Conservation (phyloP, 2,329 filamentous ascomycete genomes). For the Cercospora beticola region DNA sequence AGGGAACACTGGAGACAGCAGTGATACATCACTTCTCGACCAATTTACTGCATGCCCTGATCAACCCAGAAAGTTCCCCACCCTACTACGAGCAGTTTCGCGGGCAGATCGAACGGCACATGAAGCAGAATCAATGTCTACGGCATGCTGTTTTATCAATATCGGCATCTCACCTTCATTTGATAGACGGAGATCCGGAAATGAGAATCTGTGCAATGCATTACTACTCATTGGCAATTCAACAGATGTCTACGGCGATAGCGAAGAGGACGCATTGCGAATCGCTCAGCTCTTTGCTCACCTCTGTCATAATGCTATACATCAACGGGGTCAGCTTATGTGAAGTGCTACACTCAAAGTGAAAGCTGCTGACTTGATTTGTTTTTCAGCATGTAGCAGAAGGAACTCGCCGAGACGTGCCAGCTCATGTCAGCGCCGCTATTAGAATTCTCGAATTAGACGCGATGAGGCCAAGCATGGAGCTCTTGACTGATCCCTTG, state of each 20-base stretch:
- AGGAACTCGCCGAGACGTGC: neutral
- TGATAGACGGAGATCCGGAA: neutral
- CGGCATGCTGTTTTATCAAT: neutral
- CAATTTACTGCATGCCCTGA: neutral
- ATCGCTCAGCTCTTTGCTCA: neutral
- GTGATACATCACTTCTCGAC: neutral
- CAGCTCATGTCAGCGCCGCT: neutral
- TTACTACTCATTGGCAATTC: neutral
- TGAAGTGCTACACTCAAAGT: fast-evolving
- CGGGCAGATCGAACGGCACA: neutral
- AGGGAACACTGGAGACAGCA: neutral
- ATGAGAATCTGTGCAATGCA: neutral
- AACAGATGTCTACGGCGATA: neutral
- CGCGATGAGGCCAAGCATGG: too few relatives aligned
- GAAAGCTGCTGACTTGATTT: neutral
- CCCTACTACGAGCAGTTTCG: neutral
- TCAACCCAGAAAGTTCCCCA: neutral
- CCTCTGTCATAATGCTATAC: neutral
- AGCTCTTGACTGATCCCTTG: neutral
- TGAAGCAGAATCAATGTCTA: neutral
- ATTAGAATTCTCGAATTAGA: neutral
- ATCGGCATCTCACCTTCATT: neutral
- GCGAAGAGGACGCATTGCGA: neutral
- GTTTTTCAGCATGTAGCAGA: neutral
- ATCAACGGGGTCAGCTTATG: neutral